Evolutionary conservation across 169 alveolate species (phyloP).

Genomic region (Cystoisospora suis): DNA sequence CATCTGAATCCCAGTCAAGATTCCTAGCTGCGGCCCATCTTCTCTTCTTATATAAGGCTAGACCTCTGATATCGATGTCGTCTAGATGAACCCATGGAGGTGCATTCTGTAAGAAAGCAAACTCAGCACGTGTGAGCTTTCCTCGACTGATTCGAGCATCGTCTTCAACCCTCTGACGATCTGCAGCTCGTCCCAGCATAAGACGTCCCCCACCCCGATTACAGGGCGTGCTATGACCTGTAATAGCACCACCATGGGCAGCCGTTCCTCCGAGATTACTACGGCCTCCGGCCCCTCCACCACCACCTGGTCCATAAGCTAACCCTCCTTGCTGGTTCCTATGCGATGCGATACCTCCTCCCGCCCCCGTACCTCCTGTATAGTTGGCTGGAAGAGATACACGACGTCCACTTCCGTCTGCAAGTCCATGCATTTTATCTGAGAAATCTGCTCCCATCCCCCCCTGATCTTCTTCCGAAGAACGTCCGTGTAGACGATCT

Average conservation of each 20-base stretch:
- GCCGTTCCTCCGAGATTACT: too few species aligned
- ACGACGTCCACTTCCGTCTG: too few species aligned
- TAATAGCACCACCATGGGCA: too few species aligned
- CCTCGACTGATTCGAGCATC: slow-evolving; percentile 57
- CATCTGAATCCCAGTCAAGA: slow-evolving; percentile 64
- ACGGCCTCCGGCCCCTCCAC: too few species aligned
- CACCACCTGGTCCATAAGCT: too few species aligned
- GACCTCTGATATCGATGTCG: slow-evolving; percentile 43
- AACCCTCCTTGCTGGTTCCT: too few species aligned
- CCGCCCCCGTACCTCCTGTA: too few species aligned
- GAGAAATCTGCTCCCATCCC: neutral
- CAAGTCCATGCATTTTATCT: too few species aligned
- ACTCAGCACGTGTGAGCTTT: slow-evolving; percentile 64
- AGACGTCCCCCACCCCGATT: neutral
- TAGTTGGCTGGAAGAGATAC: too few species aligned
- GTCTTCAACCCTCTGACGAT: slow-evolving; percentile 33
- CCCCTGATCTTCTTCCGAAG: slow-evolving; percentile 20
- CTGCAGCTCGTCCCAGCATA: slow-evolving; percentile 12
- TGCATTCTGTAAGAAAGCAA: slow-evolving; percentile 47
- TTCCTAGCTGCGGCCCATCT: slow-evolving; percentile 62
- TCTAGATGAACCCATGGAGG: slow-evolving; percentile 60
- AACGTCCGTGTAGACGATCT: slow-evolving; percentile 48
- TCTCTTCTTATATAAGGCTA: slow-evolving; percentile 34
- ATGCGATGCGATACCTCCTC: too few species aligned
- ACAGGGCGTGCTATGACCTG: too few species aligned